These are phyloP conservation scores for Podospora didyma DNA, from an alignment of 495 filamentous ascomycete genomes.

Conservation along the genomic window DNA sequence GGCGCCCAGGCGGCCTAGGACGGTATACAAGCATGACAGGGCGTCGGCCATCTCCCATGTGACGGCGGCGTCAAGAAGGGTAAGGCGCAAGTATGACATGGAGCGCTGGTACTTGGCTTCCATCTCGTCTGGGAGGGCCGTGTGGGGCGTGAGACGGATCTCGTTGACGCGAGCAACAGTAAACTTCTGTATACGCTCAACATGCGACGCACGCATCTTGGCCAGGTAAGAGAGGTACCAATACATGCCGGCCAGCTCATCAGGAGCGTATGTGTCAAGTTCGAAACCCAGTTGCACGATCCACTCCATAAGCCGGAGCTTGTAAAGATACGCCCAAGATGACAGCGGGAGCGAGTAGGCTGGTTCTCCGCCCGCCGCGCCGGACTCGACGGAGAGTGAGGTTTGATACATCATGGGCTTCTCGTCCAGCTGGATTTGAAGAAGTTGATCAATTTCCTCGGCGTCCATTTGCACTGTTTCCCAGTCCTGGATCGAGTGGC, in stretches of 20 bases:
- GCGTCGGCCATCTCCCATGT: conserved; percentile 69
- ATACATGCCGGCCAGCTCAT: conserved; percentile 88
- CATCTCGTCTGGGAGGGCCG: conserved; percentile 16
- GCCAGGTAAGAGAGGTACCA: conserved; percentile 67
- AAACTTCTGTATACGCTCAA: conserved; percentile 69
- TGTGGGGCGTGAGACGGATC: conserved; percentile 12
- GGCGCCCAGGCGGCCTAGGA: conserved; percentile 56
- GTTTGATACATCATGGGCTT: conserved; percentile 43
- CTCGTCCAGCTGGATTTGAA: conserved; percentile 61
- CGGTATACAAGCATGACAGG: conserved; percentile 61
- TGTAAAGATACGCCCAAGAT: conserved; percentile 86
- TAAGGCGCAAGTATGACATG: conserved; percentile 54
- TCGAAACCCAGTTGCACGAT: conserved; percentile 95
- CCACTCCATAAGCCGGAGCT: conserved; percentile 79
- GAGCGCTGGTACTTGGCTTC: conserved; percentile 50
- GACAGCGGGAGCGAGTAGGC: conserved; percentile 65
- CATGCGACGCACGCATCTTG: conserved; percentile 52
- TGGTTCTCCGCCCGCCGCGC: conserved; percentile 5
- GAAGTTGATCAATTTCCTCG: conserved; percentile 70
- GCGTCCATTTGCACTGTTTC: conserved; percentile 82
- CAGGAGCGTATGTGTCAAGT: conserved; percentile 78
- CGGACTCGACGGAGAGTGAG: conserved; percentile 22
- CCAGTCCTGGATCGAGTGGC: conserved; percentile 77
- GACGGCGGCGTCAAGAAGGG: conserved; percentile 63
- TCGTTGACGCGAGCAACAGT: conserved; percentile 33